Conservation (phyloP, 148 eudicot genomes). For the Vaccinium myrtillus region DNA sequence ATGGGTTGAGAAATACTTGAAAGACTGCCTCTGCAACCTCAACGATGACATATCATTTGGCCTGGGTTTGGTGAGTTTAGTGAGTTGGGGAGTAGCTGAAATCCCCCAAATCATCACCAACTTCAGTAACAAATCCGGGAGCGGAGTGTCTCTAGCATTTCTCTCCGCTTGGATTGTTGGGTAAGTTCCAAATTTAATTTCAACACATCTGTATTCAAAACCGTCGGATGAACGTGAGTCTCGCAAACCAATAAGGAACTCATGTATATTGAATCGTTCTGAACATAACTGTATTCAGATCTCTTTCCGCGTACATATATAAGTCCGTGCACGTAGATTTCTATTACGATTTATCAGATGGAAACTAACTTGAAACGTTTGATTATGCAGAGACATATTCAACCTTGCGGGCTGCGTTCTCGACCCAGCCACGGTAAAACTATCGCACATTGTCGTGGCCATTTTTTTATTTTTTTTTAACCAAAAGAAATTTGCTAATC, state of each 20-base stretch:
- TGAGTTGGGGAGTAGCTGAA: constrained; percentile 61
- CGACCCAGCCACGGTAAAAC: constrained; percentile 57
- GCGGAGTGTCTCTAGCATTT: constrained; percentile 52
- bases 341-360: background rate
- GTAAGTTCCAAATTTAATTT: constrained; percentile 15
- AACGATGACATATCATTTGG: constrained; percentile 43
- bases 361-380: background rate
- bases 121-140: constrained; percentile 48
- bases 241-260: too few species aligned
- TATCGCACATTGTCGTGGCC: background rate
- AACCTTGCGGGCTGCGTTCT: constrained; percentile 51
- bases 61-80: constrained; percentile 40
- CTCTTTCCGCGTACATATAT: background rate
- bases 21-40: constrained; percentile 49
- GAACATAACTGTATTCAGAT: background rate
- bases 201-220: background rate
- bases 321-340: background rate
- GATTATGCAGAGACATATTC: constrained; percentile 42
- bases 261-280: background rate
- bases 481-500: too few species aligned
- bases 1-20: constrained; percentile 48
- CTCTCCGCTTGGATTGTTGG: constrained; percentile 54
- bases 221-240: background rate
- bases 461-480: too few species aligned
- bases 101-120: constrained; percentile 60